Percentiles rank a stretch among this genome's conserved stretches.
phyloP scores from a whole-genome alignment of 2,329 filamentous ascomycete species.

The Diaporthe helianthi region DNA sequence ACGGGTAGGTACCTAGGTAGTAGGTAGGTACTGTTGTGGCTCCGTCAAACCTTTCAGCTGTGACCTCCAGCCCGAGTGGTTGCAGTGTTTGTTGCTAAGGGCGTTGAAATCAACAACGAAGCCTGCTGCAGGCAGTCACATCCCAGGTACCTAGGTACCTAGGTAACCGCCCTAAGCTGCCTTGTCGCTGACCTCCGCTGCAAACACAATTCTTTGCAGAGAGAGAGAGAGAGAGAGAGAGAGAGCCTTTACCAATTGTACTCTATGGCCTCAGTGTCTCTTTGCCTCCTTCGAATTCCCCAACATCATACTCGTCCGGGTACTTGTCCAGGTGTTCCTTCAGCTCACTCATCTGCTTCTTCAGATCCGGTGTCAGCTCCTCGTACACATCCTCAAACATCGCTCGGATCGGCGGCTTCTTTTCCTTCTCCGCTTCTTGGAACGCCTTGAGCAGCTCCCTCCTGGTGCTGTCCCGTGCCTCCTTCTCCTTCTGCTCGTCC shows the following conservation, averaged over 20 bases:
- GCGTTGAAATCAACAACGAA: neutral
- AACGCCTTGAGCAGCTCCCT: conserved; percentile 81
- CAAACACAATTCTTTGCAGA: neutral
- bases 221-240: too few species aligned
- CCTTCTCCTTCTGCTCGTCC: conserved; percentile 82
- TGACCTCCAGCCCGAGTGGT: neutral
- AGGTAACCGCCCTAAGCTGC: too few species aligned
- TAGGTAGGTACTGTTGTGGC: too few species aligned
- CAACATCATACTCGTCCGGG: conserved; percentile 85
- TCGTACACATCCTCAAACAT: conserved; percentile 94
- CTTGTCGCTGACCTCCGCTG: neutral
- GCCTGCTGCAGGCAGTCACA: neutral
- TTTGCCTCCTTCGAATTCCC: conserved; percentile 43
- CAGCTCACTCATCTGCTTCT: conserved; percentile 76
- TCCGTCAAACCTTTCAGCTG: neutral
- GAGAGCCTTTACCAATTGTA: neutral
- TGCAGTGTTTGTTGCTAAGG: neutral
- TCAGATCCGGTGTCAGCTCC: conserved; percentile 68
- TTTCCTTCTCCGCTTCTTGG: conserved; percentile 79
- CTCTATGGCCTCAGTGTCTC: conserved; percentile 41
- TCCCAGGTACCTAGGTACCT: neutral
- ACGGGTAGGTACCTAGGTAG: too few species aligned
- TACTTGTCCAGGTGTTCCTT: conserved; percentile 82
- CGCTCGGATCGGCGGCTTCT: conserved; percentile 73
- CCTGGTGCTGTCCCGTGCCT: conserved; percentile 45